phyloP scores from a whole-genome alignment of 441 rosid genomes.

The Euphorbia celastroides region DNA sequence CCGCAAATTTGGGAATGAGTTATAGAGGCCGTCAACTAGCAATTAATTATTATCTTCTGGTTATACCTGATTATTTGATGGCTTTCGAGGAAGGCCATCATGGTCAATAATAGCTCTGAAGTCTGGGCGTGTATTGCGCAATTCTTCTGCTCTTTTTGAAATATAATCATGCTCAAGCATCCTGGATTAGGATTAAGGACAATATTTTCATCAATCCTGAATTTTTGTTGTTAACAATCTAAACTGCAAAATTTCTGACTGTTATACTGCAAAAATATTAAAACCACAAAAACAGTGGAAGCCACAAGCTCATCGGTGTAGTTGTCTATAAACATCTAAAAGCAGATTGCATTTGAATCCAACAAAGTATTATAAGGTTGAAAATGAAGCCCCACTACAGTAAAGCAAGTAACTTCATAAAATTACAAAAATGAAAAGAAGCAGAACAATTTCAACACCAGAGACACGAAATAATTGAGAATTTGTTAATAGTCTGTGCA shows the following conservation, averaged over 20 bases:
- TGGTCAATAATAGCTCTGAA: slow-evolving; percentile 82
- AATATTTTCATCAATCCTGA: slow-evolving; percentile 16
- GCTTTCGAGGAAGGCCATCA: slow-evolving; percentile 78
- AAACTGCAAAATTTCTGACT: neutral
- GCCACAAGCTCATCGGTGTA: neutral
- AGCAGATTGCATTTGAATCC: neutral
- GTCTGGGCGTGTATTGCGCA: slow-evolving; percentile 49
- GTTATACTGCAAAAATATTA: neutral
- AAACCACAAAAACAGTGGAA: neutral
- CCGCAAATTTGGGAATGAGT: neutral
- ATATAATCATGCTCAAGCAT: slow-evolving; percentile 50
- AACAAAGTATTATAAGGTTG: neutral
- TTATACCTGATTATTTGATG: slow-evolving; percentile 46
- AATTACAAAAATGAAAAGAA: neutral
- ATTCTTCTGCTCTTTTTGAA: slow-evolving; percentile 62
- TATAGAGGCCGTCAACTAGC: neutral
- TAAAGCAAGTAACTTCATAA: neutral
- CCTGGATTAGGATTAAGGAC: slow-evolving; percentile 41
- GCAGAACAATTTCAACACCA: neutral
- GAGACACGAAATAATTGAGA: neutral
- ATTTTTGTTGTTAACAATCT: neutral
- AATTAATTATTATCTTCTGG: neutral
- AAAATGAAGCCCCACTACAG: neutral
- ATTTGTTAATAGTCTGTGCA: neutral
- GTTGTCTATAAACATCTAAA: neutral